phyloP scores from a whole-genome alignment of 169 alveolate genomes.

The Plasmodium gonderi region DNA sequence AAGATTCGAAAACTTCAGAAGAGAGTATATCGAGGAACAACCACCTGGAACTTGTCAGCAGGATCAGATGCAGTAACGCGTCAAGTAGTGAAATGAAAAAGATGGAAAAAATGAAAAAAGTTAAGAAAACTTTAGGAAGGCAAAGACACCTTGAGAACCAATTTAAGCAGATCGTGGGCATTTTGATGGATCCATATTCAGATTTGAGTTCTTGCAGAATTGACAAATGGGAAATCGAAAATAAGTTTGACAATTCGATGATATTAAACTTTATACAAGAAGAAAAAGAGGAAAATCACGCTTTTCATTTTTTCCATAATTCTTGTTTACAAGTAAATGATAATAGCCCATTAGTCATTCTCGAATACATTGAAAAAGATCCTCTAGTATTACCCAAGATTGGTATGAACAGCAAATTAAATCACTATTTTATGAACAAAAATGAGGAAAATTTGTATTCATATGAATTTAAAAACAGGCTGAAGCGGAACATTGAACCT shows the following conservation, averaged over 20 bases:
- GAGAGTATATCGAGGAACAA: too few species aligned
- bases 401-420: conserved; percentile 68
- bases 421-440: conserved; percentile 36
- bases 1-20: too few species aligned
- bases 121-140: background rate
- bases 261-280: background rate
- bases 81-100: too few species aligned
- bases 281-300: background rate
- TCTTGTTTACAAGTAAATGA: conserved; percentile 52
- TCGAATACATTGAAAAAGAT: conserved; percentile 56
- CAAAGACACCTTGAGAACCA: too few species aligned
- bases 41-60: too few species aligned
- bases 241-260: background rate
- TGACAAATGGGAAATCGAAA: conserved; percentile 29
- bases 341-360: conserved; percentile 43
- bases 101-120: background rate
- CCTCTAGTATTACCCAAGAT: conserved; percentile 32
- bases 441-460: conserved; percentile 38
- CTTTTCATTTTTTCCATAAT: background rate
- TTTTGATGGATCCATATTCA: background rate
- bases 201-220: background rate
- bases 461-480: conserved; percentile 43
- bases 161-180: background rate
- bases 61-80: too few species aligned
- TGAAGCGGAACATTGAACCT: conserved; percentile 37